Conservation (phyloP, 2,329 filamentous ascomycete species). For the Fusarium gaditjirri region DNA sequence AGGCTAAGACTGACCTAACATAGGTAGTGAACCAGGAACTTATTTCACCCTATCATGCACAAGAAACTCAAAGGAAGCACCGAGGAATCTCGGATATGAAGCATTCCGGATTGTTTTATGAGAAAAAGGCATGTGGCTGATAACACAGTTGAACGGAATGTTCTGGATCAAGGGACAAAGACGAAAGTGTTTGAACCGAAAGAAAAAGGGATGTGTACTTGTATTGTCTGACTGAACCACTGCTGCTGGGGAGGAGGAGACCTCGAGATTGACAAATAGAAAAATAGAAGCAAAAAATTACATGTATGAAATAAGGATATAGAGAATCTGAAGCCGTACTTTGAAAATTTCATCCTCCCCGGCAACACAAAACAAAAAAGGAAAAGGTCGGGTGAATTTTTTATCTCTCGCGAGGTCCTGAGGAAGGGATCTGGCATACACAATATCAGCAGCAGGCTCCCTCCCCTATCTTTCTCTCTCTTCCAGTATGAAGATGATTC, state of each 20-base stretch:
- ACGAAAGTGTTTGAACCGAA: constrained; percentile 20
- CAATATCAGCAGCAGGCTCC: constrained; percentile 27
- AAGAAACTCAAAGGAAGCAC: neutral
- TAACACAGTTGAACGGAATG: constrained; percentile 19
- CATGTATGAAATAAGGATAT: constrained; percentile 47
- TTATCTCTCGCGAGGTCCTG: constrained; percentile 43
- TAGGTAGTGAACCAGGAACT: neutral
- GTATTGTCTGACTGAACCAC: constrained; percentile 46
- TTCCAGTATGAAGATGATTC: constrained; percentile 37
- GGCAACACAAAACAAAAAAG: constrained; percentile 38
- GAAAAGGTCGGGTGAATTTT: constrained; percentile 35
- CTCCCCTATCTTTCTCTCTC: constrained; percentile 39
- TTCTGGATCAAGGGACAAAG: constrained; percentile 5
- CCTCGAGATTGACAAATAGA: constrained; percentile 38
- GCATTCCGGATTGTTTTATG: constrained; percentile 25
- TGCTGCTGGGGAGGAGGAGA: constrained; percentile 44
- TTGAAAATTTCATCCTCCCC: constrained; percentile 43
- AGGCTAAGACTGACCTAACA: constrained; percentile 9
- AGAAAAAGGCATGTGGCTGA: constrained; percentile 23
- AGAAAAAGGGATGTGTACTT: constrained; percentile 36
- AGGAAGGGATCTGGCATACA: constrained; percentile 24
- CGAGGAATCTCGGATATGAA: neutral
- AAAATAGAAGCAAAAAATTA: constrained; percentile 41
- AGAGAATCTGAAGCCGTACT: constrained; percentile 43
- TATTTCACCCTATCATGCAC: neutral